phyloP scores from a whole-genome alignment of 1,284 basidiomycete genomes.

The Irpex lacteus region DNA sequence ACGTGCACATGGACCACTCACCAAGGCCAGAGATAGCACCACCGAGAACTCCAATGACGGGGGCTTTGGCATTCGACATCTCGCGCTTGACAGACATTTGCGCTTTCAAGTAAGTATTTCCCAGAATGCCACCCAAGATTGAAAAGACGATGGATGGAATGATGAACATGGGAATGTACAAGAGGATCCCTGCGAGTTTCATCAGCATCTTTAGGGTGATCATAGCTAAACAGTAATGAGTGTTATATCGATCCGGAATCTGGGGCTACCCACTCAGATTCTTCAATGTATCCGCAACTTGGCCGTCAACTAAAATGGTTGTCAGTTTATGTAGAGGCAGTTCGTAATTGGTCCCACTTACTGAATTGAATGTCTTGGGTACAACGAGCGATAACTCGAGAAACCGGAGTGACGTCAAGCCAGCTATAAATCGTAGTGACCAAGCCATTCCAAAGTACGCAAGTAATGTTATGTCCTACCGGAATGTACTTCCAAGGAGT shows the following conservation, averaged over 20 bases:
- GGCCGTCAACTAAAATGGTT: slow-evolving; percentile 28
- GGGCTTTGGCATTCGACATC: slow-evolving; percentile 62
- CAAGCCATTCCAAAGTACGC: too few species aligned
- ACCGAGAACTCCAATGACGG: slow-evolving; percentile 65
- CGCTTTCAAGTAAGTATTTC: slow-evolving; percentile 56
- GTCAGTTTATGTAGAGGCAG: slow-evolving; percentile 34
- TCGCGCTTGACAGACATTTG: slow-evolving; percentile 73
- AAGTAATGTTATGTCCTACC: slow-evolving; percentile 21
- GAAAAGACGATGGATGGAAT: slow-evolving; percentile 37
- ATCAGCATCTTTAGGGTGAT: slow-evolving; percentile 29
- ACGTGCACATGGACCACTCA: slow-evolving; percentile 20
- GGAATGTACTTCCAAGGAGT: slow-evolving; percentile 52
- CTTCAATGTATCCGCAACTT: slow-evolving; percentile 13
- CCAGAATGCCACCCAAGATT: slow-evolving; percentile 40
- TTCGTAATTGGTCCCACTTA: slow-evolving; percentile 16
- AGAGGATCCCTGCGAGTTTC: slow-evolving; percentile 40
- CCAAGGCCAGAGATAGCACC: slow-evolving; percentile 64
- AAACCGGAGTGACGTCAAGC: slow-evolving; percentile 47
- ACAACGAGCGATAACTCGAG: slow-evolving; percentile 52
- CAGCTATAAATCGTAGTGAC: background rate
- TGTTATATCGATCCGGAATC: slow-evolving; percentile 7
- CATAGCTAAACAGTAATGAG: slow-evolving; percentile 25
- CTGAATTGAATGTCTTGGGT: slow-evolving; percentile 49
- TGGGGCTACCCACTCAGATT: slow-evolving; percentile 15
- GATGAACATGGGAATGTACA: slow-evolving; percentile 39